phyloP scores from a whole-genome alignment of 2,329 filamentous ascomycete genomes.

The Delphinella strobiligena region DNA sequence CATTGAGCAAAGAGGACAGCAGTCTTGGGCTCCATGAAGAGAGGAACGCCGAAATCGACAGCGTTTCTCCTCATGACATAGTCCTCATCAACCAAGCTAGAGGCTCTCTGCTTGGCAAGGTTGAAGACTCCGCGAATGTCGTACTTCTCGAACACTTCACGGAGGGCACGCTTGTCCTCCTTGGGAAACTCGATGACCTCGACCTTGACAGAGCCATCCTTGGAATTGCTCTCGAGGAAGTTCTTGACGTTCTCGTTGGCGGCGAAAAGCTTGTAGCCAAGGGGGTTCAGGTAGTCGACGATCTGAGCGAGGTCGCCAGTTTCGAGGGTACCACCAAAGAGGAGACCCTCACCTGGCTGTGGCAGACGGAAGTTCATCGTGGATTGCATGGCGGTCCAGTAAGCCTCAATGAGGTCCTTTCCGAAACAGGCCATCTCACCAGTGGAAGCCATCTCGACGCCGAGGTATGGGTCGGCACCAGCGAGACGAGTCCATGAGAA shows the following conservation, averaged over 20 bases:
- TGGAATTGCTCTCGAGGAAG: slow-evolving; percentile 61
- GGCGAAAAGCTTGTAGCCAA: slow-evolving; percentile 90
- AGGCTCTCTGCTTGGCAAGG: slow-evolving; percentile 70
- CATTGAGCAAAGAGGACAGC: slow-evolving; percentile 92
- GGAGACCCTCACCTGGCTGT: slow-evolving; percentile 84
- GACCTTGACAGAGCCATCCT: slow-evolving; percentile 53
- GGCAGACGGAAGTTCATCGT: slow-evolving; percentile 99
- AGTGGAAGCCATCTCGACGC: slow-evolving; percentile 93
- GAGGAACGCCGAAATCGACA: slow-evolving; percentile 91
- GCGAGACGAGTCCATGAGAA: slow-evolving; percentile 98
- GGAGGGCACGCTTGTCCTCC: slow-evolving; percentile 85
- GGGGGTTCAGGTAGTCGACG: slow-evolving; percentile 74
- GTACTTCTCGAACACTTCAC: slow-evolving; percentile 94
- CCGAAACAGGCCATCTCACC: slow-evolving; percentile 99
- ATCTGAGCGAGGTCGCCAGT: slow-evolving; percentile 63
- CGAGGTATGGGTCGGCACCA: slow-evolving; percentile 92
- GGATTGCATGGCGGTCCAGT: slow-evolving; percentile 92
- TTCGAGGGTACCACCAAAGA: slow-evolving; percentile 75
- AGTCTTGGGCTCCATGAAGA: slow-evolving; percentile 99
- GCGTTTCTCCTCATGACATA: slow-evolving; percentile 98
- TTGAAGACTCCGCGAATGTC: slow-evolving; percentile 95
- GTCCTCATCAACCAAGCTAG: slow-evolving; percentile 79
- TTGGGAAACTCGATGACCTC: slow-evolving; percentile 95
- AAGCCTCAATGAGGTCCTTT: slow-evolving; percentile 88
- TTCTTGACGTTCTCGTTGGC: slow-evolving; percentile 71